These are phyloP conservation scores for Lactarius indigo DNA, from an alignment of 768 basidiomycete genomes.

Conservation along the genomic window DNA sequence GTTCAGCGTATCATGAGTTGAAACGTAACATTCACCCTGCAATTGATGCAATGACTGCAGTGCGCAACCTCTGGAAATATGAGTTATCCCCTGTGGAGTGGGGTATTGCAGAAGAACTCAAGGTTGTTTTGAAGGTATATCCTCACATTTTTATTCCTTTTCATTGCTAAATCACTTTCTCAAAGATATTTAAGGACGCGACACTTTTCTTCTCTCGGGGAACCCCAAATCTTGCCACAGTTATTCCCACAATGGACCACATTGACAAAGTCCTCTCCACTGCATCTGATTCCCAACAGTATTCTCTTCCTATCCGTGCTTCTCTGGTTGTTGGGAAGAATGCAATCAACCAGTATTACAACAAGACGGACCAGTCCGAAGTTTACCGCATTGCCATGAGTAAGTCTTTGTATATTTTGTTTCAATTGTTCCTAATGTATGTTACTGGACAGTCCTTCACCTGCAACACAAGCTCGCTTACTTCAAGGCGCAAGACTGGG, in stretches of 20 bases:
- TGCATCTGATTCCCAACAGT: neutral
- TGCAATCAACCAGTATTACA: neutral
- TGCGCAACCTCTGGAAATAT: too few species aligned
- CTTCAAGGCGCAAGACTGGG: neutral
- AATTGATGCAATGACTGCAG: too few species aligned
- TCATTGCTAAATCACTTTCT: too few species aligned
- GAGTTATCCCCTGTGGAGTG: too few species aligned
- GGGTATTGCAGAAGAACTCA: too few species aligned
- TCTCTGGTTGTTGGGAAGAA: neutral
- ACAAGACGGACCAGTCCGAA: neutral
- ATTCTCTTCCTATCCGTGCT: neutral
- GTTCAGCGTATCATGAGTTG: too few species aligned
- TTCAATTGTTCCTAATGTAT: neutral
- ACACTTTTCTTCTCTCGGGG: constrained; percentile 29
- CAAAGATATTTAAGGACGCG: too few species aligned
- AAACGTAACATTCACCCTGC: too few species aligned
- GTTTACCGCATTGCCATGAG: constrained; percentile 12
- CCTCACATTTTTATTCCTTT: too few species aligned
- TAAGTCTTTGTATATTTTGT: neutral
- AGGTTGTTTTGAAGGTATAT: too few species aligned
- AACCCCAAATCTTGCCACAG: constrained; percentile 30
- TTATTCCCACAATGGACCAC: constrained; percentile 41
- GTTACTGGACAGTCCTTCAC: neutral
- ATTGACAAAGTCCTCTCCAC: constrained; percentile 28
- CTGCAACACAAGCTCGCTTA: neutral